Percentiles rank a stretch among this genome's conserved stretches.
Conservation (phyloP, 2,329 filamentous ascomycete genomes). For the Achaetomium macrosporum region DNA sequence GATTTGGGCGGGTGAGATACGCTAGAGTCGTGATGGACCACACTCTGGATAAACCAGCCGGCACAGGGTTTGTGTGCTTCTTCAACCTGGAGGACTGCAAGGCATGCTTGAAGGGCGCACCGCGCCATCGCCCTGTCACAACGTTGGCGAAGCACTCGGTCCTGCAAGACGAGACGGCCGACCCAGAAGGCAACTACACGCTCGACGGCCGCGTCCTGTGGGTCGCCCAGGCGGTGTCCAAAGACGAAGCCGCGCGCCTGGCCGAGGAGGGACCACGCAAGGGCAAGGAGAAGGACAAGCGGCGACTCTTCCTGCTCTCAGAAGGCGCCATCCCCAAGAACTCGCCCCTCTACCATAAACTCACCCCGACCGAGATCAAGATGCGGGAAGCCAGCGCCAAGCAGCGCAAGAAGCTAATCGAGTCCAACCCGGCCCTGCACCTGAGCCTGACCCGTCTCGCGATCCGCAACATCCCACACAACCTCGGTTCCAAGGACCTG, state of each 20-base stretch:
- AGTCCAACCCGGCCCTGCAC: conserved; percentile 84
- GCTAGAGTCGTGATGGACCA: conserved; percentile 86
- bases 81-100: conserved; percentile 69
- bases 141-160: conserved; percentile 68
- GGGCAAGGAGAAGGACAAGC: conserved; percentile 75
- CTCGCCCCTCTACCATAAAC: conserved; percentile 68
- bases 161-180: conserved; percentile 77
- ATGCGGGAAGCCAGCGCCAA: conserved; percentile 82
- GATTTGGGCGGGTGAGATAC: conserved; percentile 85
- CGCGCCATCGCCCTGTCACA: conserved; percentile 46
- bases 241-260: conserved; percentile 69
- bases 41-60: conserved; percentile 77
- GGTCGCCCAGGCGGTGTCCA: conserved; percentile 77
- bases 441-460: conserved; percentile 85
- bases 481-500: conserved; percentile 76
- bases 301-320: conserved; percentile 77
- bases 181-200: conserved; percentile 80
- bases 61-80: conserved; percentile 95
- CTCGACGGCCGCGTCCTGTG: conserved; percentile 84
- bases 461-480: conserved; percentile 82
- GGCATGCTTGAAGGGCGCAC: conserved; percentile 69
- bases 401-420: conserved; percentile 84
- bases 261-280: conserved; percentile 64
- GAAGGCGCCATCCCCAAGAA: conserved; percentile 79
- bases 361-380: conserved; percentile 73